Base-by-base conservation (phyloP, 1,284 basidiomycete species). In the Leccinum pallidistipes region DNA sequence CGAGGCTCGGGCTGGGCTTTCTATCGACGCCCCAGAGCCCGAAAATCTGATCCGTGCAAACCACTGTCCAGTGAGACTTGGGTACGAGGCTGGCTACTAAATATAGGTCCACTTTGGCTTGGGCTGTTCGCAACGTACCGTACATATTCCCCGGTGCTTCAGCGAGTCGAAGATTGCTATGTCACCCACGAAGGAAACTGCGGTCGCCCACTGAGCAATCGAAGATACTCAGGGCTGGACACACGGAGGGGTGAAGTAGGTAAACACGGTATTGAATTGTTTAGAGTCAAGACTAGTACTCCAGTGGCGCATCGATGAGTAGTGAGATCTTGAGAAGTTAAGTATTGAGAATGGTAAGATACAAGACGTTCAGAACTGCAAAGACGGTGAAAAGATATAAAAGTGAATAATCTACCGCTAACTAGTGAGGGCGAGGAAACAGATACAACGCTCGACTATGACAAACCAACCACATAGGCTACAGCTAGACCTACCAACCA, bases 321-420 rank as follows among this genome's bases (percentile, higher is more conserved):
- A 64, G 32, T 34, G n/a, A 51, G 16, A 50, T 24, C 24, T 24
- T 24, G 24, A 24, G 24, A 63, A 12, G 9, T 18, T 18, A 43
- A 43, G 38, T 40, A 40, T 40, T 43, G 10, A 43, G 9, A 4
- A 18, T 43, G 3, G 10, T 21, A 69, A 49, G 65, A 59, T 72
- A 73, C 66, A 69, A 45, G 10, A 51, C 40, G 5, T 29, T 51
- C 49, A 51, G 27, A 27, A 45, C 16, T 7, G 51, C 32, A 52
- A 31, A 52, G 40, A 43, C 34, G 12, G 12, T 43, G 40, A 43
- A 43, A 43, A 49, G 58, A 58, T 60, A 72, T 74, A 69, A 70
- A 60, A 64, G 64, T 32, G 34, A 69, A 74, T 75, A 72, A 72
- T 73, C 71, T 75, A 72, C 47, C 8, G 40, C 27, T 60, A 50